These are phyloP conservation scores for Penicillium cosmopolitanum DNA, from an alignment of 495 filamentous ascomycete genomes.

Conservation along the genomic window DNA sequence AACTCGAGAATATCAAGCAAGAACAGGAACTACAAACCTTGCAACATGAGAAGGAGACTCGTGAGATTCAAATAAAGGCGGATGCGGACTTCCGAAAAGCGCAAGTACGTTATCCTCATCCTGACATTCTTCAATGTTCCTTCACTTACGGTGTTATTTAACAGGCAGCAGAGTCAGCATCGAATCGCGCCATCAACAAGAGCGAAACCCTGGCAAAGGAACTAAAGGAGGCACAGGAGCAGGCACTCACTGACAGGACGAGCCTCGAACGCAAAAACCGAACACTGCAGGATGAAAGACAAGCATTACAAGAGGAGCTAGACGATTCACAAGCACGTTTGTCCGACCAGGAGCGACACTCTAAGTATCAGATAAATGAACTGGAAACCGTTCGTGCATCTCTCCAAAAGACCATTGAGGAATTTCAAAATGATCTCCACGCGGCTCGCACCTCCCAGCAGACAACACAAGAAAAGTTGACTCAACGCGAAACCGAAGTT, in stretches of 20 bases:
- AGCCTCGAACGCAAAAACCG: constrained; percentile 73
- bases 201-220: constrained; percentile 72
- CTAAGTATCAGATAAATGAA: constrained; percentile 70
- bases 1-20: constrained; percentile 75
- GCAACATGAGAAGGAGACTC: constrained; percentile 79
- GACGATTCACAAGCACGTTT: constrained; percentile 74
- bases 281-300: constrained; percentile 71
- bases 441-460: constrained; percentile 64
- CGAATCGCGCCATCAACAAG: constrained; percentile 67
- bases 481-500: constrained; percentile 67
- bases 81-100: constrained; percentile 85
- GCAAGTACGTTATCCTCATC: constrained; percentile 52
- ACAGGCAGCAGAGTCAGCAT: constrained; percentile 68
- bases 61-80: constrained; percentile 71
- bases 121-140: neutral
- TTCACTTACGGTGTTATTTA: neutral
- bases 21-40: constrained; percentile 79
- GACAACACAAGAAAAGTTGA: constrained; percentile 65
- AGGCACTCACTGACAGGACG: constrained; percentile 65
- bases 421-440: constrained; percentile 71
- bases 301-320: constrained; percentile 72
- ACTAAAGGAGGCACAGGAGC: constrained; percentile 69
- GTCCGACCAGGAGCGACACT: constrained; percentile 69
- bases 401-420: constrained; percentile 67
- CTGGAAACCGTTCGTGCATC: constrained; percentile 70